Percentiles rank a stretch among this genome's conserved stretches.
phyloP scores from a whole-genome alignment of 306 rosid species.

The Hylodesmum podocarpum region DNA sequence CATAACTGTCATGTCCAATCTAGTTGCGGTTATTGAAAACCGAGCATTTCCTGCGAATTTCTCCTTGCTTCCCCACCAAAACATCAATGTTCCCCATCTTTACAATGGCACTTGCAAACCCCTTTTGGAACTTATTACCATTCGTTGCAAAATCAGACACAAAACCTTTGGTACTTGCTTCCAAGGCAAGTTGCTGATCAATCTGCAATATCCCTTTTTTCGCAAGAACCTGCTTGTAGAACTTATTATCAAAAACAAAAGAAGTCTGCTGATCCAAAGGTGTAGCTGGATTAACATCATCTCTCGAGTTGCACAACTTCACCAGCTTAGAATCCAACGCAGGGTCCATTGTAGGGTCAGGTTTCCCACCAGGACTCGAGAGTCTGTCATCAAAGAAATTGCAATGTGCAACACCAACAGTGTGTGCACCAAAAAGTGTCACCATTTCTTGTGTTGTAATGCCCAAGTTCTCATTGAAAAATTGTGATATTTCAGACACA shows the following conservation, averaged over 20 bases:
- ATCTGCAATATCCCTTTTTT: constrained; percentile 46
- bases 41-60: constrained; percentile 49
- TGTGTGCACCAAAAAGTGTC: constrained; percentile 61
- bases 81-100: constrained; percentile 44
- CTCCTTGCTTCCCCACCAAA: constrained; percentile 43
- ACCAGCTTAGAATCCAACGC: constrained; percentile 34
- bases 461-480: constrained; percentile 24
- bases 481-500: not conserved
- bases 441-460: constrained; percentile 52
- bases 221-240: constrained; percentile 38
- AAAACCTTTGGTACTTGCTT: constrained; percentile 22
- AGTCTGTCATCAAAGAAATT: constrained; percentile 32
- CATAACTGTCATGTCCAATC: not conserved
- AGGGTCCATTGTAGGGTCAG: constrained; percentile 59
- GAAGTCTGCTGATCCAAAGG: constrained; percentile 50
- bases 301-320: not conserved
- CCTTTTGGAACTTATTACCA: constrained; percentile 20
- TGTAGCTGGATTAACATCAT: not conserved
- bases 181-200: constrained; percentile 53
- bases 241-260: constrained; percentile 39
- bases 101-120: constrained; percentile 45
- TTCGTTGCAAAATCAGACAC: constrained; percentile 39
- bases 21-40: constrained; percentile 33
- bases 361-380: constrained; percentile 5
- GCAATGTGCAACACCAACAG: constrained; percentile 49